Conservation (phyloP, 2,329 filamentous ascomycete species). For the Paracoccidioides lutzii region DNA sequence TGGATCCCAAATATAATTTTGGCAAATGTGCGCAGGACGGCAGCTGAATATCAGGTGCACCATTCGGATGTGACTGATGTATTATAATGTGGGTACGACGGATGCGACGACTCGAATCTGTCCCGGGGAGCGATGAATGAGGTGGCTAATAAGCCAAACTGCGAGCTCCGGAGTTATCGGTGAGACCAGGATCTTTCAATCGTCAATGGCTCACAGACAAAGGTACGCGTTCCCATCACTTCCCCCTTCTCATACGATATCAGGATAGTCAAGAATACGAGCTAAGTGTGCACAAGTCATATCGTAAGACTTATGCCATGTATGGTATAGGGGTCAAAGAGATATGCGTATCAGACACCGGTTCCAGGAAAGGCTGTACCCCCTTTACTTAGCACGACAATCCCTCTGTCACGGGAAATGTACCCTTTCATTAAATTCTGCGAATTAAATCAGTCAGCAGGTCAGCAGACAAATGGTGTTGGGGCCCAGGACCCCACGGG, state of each 20-base stretch:
- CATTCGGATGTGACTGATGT: not conserved
- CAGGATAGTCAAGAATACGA: not conserved
- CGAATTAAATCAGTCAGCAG: conserved; percentile 13
- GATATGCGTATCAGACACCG: conserved; percentile 39
- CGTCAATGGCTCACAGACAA: not conserved
- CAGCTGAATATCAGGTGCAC: not conserved
- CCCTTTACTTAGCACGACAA: conserved; percentile 84
- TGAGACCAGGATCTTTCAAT: not conserved
- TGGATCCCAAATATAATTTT: not conserved
- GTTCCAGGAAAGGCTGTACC: conserved; percentile 83
- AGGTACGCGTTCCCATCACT: not conserved
- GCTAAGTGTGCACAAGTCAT: not conserved
- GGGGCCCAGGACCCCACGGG: not conserved
- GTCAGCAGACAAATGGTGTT: not conserved
- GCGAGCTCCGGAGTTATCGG: not conserved
- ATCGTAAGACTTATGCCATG: not conserved
- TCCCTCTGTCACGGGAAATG: conserved; percentile 78
- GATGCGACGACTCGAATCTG: not conserved
- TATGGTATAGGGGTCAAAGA: not conserved
- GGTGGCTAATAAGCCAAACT: not conserved
- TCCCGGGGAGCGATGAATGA: not conserved
- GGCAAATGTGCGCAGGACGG: not conserved
- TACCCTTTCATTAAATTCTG: conserved; percentile 96
- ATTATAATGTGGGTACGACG: not conserved
- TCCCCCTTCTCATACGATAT: not conserved